Evolutionary conservation across 768 basidiomycete species (phyloP).

Genomic region (Mycena leptocephala): DNA sequence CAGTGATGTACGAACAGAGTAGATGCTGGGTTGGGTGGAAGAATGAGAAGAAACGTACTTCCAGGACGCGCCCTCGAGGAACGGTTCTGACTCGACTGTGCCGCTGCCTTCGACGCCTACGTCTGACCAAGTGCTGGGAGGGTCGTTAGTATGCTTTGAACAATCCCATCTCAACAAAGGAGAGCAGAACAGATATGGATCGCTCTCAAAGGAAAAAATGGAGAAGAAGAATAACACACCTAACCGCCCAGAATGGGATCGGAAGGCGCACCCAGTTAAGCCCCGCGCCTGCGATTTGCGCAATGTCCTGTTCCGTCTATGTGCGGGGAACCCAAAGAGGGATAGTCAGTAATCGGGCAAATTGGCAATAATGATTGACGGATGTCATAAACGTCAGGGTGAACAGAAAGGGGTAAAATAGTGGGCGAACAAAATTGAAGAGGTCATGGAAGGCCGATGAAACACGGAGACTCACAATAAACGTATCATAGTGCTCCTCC

Average conservation of each 20-base stretch:
- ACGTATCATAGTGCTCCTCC: constrained; percentile 84
- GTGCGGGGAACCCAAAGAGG: neutral
- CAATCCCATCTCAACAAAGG: too few relatives aligned
- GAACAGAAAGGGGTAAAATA: neutral
- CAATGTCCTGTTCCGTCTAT: constrained; percentile 84
- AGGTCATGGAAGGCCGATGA: too few relatives aligned
- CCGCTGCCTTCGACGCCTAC: constrained; percentile 47
- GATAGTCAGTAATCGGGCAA: neutral
- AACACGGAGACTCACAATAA: constrained; percentile 37
- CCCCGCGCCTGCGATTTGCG: constrained; percentile 82
- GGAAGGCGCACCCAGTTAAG: constrained; percentile 80
- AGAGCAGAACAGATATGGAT: neutral
- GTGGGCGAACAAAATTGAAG: too few relatives aligned
- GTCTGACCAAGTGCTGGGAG: constrained; percentile 52
- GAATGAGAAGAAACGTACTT: constrained; percentile 41
- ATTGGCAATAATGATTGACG: neutral
- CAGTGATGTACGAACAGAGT: too few relatives aligned
- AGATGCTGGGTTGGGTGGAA: too few relatives aligned
- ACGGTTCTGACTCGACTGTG: constrained; percentile 71
- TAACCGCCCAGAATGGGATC: constrained; percentile 79
- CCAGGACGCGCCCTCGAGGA: constrained; percentile 73
- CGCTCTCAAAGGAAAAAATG: neutral
- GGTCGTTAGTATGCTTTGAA: too few relatives aligned
- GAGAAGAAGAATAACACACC: neutral
- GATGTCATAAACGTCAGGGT: neutral